Base-by-base conservation (phyloP, 202 grass and related monocot species). In the Zizania palustris region DNA sequence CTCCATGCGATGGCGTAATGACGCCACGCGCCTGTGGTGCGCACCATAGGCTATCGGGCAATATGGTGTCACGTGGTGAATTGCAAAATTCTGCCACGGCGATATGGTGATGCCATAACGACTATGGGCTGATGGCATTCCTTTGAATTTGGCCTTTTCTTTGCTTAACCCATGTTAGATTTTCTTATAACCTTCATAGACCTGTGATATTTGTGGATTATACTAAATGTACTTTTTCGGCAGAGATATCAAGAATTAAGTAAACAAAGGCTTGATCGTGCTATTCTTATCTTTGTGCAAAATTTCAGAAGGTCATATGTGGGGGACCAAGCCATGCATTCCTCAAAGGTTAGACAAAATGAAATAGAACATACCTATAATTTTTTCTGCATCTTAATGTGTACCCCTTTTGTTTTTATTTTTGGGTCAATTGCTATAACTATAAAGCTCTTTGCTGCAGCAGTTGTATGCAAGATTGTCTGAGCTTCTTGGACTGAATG, bases 261-360 rank as follows among this genome's bases (percentile, higher is more conserved):
- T 67, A 99, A 99, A 79, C 87, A 99, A 89, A 96, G 96, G 76
- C 87, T 99, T 63, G 96, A 93, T 63, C 96, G 88, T 81, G 96
- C 96, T 71, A 96, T 99, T 75, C 72, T 99, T 41, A 85, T 91
- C 74, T 99, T 99, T 82, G 82, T 96, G 59, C 96, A 99, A 83
- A 93, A 91, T 87, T 99, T 99, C 62, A 88, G 92, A 65, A 96
- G 86, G 78, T 96, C 92, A 39, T 99, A 99, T 88, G 92, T 99
- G 71, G 96, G 96, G 60, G 96, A 99, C 60, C 90, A 93, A 89
- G 81, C 92, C 71, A 89, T 99, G 71, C 87, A 99, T 93, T 88
- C 92, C 84, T 86, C 96, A 60, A 97, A 97, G 88, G 93, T 97
- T 55, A 63, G 22, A 77, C 75, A 50, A 82, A 63, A 19, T 3